phyloP scores from a whole-genome alignment of 2,329 filamentous ascomycete genomes.

The Dryadomyces quercivorus region DNA sequence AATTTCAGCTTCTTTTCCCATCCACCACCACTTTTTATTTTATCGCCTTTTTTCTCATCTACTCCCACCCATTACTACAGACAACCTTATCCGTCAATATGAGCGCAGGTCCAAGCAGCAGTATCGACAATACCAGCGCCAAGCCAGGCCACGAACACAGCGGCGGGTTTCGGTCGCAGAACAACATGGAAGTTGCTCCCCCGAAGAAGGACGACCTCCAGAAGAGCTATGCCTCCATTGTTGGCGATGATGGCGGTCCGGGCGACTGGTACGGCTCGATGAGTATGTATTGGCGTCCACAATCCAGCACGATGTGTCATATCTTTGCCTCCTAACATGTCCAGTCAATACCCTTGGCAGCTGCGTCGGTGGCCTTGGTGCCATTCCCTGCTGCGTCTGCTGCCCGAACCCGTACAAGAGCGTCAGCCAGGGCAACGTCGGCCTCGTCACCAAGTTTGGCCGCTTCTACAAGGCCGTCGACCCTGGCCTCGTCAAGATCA shows the following conservation, averaged over 20 bases:
- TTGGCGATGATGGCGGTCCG: constrained; percentile 52
- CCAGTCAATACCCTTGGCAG: constrained; percentile 46
- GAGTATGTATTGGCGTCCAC: constrained; percentile 43
- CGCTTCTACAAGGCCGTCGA: constrained; percentile 92
- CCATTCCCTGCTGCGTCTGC: constrained; percentile 80
- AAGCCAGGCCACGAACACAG: background rate
- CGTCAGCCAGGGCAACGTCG: constrained; percentile 86
- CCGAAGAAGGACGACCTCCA: constrained; percentile 76
- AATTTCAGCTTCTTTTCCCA: background rate
- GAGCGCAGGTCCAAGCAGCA: background rate
- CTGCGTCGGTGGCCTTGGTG: constrained; percentile 65
- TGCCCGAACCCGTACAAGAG: constrained; percentile 95
- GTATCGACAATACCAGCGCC: background rate
- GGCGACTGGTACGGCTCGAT: constrained; percentile 86
- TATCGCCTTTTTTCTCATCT: background rate
- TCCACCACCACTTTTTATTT: background rate
- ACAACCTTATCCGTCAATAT: background rate
- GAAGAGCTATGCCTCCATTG: constrained; percentile 58
- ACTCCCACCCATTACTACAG: background rate
- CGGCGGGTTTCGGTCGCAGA: constrained; percentile 34
- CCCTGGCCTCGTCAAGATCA: constrained; percentile 93
- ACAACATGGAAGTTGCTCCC: constrained; percentile 60
- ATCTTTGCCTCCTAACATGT: background rate
- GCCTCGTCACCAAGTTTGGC: constrained; percentile 91
- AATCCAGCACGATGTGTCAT: background rate